Percentiles rank a stretch among this genome's conserved stretches.
Conservation (phyloP, 2,329 filamentous ascomycete species). For the Neofusicoccum laricinum region DNA sequence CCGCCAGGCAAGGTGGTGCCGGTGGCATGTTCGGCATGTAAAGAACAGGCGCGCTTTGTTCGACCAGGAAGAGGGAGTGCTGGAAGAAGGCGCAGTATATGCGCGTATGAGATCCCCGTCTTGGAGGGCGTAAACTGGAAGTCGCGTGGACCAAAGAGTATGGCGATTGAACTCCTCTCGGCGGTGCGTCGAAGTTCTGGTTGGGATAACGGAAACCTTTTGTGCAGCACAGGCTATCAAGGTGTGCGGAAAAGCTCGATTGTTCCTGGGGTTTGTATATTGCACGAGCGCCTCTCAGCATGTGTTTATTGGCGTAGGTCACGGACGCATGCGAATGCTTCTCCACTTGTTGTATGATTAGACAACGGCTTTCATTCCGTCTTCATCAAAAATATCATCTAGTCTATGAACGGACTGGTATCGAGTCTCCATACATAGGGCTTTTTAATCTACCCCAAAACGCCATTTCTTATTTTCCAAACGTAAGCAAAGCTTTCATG, state of each 20-base stretch:
- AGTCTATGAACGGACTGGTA: background rate
- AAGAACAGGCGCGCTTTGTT: constrained; percentile 30
- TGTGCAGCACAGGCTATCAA: background rate
- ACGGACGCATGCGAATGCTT: background rate
- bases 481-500: background rate
- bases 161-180: background rate
- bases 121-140: background rate
- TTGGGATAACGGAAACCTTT: background rate
- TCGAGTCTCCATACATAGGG: background rate
- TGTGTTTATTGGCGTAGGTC: background rate
- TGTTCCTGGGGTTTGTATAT: background rate
- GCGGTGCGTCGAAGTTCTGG: background rate
- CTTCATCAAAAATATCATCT: background rate
- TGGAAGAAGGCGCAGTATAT: background rate
- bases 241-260: background rate
- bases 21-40: constrained; percentile 64
- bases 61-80: background rate
- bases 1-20: constrained; percentile 59
- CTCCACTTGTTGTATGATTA: constrained; percentile 7
- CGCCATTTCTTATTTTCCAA: background rate
- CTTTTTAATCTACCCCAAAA: background rate
- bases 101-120: background rate
- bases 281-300: background rate
- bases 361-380: background rate
- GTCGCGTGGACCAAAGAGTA: background rate